A percentile compares a stretch with the other conserved stretches of the same genome.
Evolutionary conservation across 2,329 filamentous ascomycete genomes (phyloP).

Genomic region (Venturia pyrina): DNA sequence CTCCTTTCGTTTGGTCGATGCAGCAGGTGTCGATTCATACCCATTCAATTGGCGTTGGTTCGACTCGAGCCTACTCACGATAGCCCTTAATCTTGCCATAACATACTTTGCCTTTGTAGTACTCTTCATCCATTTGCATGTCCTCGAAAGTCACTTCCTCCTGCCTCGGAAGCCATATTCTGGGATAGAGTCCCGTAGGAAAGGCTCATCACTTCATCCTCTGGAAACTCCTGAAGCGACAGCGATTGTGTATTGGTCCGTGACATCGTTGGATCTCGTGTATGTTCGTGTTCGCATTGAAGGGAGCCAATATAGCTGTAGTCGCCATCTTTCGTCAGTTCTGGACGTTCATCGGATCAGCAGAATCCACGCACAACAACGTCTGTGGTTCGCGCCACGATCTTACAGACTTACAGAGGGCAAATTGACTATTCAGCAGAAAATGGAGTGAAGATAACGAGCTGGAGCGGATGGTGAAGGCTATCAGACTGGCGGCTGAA

Average conservation of each 20-base stretch:
- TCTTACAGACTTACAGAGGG: no score
- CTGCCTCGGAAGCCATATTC: constrained; percentile 17
- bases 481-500: no score
- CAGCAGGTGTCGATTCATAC: neutral
- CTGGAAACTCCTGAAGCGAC: neutral
- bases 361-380: no score
- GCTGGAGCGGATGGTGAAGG: no score
- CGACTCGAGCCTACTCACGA: neutral
- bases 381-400: no score
- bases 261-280: neutral
- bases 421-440: no score
- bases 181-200: constrained; percentile 19
- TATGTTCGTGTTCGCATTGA: neutral
- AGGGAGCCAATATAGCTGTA: neutral
- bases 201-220: neutral
- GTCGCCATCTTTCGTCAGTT: neutral
- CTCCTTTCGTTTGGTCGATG: no score
- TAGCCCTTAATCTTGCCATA: neutral
- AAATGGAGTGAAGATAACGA: neutral
- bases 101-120: neutral
- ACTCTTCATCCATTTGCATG: neutral
- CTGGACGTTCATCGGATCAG: neutral
- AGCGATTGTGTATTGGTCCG: neutral
- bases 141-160: constrained; percentile 14
- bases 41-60: neutral